Base-by-base conservation (phyloP, 176 grass and related monocot species). In the Hsuehochloa calcarea region DNA sequence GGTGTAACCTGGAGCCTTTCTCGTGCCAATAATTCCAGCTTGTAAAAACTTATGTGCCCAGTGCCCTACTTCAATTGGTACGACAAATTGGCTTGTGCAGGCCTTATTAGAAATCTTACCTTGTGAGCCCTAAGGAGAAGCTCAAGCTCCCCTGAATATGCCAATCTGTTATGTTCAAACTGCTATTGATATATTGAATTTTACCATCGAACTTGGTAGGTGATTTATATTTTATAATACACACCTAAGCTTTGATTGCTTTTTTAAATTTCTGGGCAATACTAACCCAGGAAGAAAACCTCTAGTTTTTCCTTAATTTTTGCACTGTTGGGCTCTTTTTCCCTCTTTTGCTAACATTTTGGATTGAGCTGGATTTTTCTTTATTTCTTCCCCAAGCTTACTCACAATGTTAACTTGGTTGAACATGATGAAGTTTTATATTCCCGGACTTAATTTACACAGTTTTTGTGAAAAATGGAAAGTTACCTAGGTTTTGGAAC, bases 121-220 rank as follows among this genome's bases (percentile, higher is more conserved):
- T 38, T 54, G 31, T 55, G 4, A 41, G 64, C 11, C 38, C 26
- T 47, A 38, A 66, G 54, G 15, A 65, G 0, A 65, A 40, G 45
- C 17, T 80, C 35, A 52, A 17, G 50, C 16, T 52, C 16, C 15
- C 40, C 65, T 10, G 3, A 70, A 44, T 51, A 14, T 66, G 67
- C 45, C 20, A 60, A 78, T 78, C 19, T 72, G 55, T 78, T 71
- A 82, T 55, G 62, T 60, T 63, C 63, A 69, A 70, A 44, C 34
- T 63, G 14, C 56, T 52, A 44, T 72, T 70, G 10, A 19, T 80
- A 45, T 23, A 66, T 73, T 38, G 59, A 10, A 10, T 52, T n/a
- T 23, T 81, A 67, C 55, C 64, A n/a, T 88, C 43, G 29, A 39
- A 27, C 60, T 60, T 46, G 13, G 20, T 59, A 27, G 13, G n/a